These are phyloP conservation scores for Ogataea methanolica DNA, from an alignment of 805 yeast species.

Conservation along the genomic window DNA sequence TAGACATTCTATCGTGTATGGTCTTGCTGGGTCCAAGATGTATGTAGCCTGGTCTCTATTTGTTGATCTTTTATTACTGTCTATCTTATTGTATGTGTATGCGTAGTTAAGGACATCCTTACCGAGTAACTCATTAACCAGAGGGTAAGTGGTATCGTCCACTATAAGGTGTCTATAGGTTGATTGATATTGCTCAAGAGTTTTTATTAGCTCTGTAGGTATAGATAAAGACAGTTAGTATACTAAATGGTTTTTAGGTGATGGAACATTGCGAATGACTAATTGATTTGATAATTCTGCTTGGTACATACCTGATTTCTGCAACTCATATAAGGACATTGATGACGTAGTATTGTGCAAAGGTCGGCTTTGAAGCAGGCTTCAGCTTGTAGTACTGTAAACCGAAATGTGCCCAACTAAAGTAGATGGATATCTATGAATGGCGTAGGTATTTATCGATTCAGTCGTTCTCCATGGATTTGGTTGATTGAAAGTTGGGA, in stretches of 20 bases:
- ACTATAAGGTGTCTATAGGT: conserved; percentile 27
- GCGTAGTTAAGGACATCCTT: conserved; percentile 27
- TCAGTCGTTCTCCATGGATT: too few species aligned
- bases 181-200: conserved; percentile 14
- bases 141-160: conserved; percentile 25
- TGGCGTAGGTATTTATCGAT: too few species aligned
- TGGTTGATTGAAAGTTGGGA: too few species aligned
- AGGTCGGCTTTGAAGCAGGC: too few species aligned
- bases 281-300: neutral
- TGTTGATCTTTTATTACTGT: conserved; percentile 24
- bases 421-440: too few species aligned
- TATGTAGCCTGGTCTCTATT: conserved; percentile 64
- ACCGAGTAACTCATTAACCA: conserved; percentile 21
- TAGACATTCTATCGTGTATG: conserved; percentile 69
- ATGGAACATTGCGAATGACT: neutral
- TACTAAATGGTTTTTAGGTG: neutral
- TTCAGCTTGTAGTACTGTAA: too few species aligned
- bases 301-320: conserved; percentile 18
- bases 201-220: conserved; percentile 14
- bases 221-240: neutral
- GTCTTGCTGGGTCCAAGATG: conserved; percentile 58
- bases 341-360: too few species aligned
- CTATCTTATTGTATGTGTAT: conserved; percentile 27
- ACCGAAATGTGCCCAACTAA: too few species aligned
- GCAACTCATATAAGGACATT: conserved; percentile 25